Percentiles rank a stretch among this genome's conserved stretches.
These are phyloP conservation scores for Solanum hybrid DNA, from an alignment of 305 asterid genomes.

Conservation along the genomic window DNA sequence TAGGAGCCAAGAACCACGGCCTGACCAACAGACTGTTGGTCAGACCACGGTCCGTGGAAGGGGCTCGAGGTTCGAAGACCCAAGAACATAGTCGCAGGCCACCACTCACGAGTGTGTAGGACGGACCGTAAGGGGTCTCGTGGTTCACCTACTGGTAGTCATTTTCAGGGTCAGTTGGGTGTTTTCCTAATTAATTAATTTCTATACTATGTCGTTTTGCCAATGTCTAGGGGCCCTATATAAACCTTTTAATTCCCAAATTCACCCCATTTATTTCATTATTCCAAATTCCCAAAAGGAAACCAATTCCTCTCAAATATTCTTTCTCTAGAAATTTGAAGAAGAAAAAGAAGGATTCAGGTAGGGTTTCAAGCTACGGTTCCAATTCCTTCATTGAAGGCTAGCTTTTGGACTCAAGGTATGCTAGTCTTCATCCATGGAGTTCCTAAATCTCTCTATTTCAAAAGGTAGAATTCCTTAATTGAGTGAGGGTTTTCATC, in stretches of 20 bases:
- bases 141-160: neutral
- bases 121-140: neutral
- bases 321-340: no score
- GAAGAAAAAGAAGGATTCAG: neutral
- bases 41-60: neutral
- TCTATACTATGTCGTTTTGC: no score
- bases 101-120: neutral
- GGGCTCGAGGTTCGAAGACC: neutral
- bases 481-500: neutral
- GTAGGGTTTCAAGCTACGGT: neutral
- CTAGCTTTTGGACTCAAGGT: neutral
- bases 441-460: neutral
- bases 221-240: neutral
- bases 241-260: no score
- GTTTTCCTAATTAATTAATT: neutral
- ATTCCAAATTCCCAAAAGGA: neutral
- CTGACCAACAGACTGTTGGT: neutral
- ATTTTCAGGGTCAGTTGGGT: neutral
- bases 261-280: neutral
- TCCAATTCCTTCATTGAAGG: neutral
- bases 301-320: neutral
- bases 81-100: neutral
- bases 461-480: neutral
- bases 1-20: neutral
- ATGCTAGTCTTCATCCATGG: neutral